Percentiles rank a stretch among this genome's conserved stretches.
Conservation (phyloP, 345 rosid species). For the Arabidopsis arenosa region DNA sequence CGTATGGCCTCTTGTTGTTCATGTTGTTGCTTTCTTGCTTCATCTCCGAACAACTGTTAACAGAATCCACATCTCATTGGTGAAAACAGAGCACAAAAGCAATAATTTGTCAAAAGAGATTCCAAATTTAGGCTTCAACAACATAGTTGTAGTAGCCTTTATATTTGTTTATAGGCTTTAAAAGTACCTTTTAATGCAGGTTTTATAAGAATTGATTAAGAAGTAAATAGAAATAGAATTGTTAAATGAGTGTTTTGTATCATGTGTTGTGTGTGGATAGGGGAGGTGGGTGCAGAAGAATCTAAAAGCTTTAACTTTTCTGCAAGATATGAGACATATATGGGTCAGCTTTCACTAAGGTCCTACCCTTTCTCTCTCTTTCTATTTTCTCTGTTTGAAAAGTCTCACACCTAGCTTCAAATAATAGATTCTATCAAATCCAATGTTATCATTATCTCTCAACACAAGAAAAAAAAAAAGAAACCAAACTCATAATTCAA, state of each 20-base stretch:
- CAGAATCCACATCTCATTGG: slow-evolving; percentile 29
- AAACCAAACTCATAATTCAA: slow-evolving; percentile 29
- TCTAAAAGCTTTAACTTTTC: slow-evolving; percentile 50
- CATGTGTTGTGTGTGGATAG: slow-evolving; percentile 55
- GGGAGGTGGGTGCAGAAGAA: slow-evolving; percentile 61
- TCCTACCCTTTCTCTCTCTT: slow-evolving; percentile 43
- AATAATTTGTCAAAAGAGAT: slow-evolving; percentile 5
- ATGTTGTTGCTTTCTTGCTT: slow-evolving; percentile 46
- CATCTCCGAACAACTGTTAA: slow-evolving; percentile 53
- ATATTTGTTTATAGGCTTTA: not conserved
- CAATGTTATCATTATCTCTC: slow-evolving; percentile 33
- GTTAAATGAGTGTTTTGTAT: not conserved
- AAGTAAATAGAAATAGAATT: not conserved
- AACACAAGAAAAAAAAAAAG: not conserved
- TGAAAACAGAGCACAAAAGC: slow-evolving; percentile 10
- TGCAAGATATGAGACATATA: slow-evolving; percentile 47
- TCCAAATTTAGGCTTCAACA: slow-evolving; percentile 18
- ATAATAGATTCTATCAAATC: slow-evolving; percentile 44
- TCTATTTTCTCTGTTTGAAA: slow-evolving; percentile 37
- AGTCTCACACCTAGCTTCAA: slow-evolving; percentile 40
- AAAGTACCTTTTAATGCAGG: slow-evolving; percentile 33
- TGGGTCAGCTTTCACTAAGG: slow-evolving; percentile 52
- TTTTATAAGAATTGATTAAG: slow-evolving; percentile 14
- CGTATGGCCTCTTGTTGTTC: slow-evolving; percentile 50
- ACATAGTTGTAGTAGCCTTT: not conserved